Evolutionary conservation across 176 grass and related monocot species (phyloP), one percentile per base, ranked within the genome.

Genomic region (Cocos nucifera): DNA sequence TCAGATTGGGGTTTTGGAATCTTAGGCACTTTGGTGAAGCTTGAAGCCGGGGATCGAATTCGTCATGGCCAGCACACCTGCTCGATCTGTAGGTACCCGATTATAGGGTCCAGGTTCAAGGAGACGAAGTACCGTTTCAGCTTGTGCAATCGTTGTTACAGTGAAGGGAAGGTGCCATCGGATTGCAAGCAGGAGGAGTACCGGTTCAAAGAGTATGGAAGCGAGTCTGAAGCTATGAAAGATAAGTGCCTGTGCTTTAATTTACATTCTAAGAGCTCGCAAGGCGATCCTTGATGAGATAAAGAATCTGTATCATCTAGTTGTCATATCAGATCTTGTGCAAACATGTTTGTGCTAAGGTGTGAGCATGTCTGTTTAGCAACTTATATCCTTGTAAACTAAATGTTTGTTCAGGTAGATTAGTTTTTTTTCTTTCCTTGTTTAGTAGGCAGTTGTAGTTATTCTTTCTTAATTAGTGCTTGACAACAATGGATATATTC

Each of bases 1-100:
- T 67, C 78, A 17, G 94, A 98, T 59, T 98, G 94, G 94, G 93
- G 94, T 61, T 98, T 98, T 72, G 94, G 94, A 51, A 85, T 89
- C 35, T 71, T 98, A 25, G 76, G 57, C 59, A 93, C 88, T 20
- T 56, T 98, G 74, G 76, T 88, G 54, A 98, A 89, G 61, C 88
- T 98, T 55, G 94, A 98, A 82, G 84, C 85, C 18, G 89, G 88
- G 16, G 94, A 98, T 69, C 87, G 86, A 30, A 73, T 98, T 67
- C 87, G 94, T 24, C 94, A 98, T 18, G 94, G 84, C 18, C 64
- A 17, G n/a, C 82, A 83, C 54, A 89, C 63, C 17, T 98, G 94
- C 66, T 98, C 88, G 3, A 83, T 92, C 63, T 98, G 94, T 70
- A 63, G 71, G 19, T 98, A 86, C 35, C 94, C 94, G 52, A 89